Conservation (phyloP, 352 stramenopile species). For the Globisporangium sylvaticum region DNA sequence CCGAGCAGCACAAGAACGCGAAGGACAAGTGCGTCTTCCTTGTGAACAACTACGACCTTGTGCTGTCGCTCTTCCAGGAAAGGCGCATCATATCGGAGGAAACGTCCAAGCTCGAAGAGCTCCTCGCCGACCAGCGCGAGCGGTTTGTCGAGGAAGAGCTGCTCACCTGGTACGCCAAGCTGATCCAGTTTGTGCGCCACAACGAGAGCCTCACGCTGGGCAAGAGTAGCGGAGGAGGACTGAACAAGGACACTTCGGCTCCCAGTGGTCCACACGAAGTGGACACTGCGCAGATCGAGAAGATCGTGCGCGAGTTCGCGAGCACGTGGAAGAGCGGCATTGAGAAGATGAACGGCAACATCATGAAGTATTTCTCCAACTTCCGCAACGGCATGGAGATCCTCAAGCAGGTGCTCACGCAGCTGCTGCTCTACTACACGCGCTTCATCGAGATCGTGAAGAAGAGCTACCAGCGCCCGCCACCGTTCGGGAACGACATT, state of each 20-base stretch:
- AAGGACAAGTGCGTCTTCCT: conserved; percentile 97
- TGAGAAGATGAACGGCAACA: conserved; percentile 97
- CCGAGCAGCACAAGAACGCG: conserved; percentile 87
- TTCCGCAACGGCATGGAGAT: conserved; percentile 99
- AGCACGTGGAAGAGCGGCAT: conserved; percentile 94
- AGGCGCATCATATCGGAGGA: conserved; percentile 92
- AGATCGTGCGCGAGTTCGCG: conserved; percentile 94
- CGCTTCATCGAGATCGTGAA: conserved; percentile 97
- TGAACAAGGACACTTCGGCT: neutral
- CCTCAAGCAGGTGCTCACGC: conserved; percentile 97
- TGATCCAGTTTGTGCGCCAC: conserved; percentile 98
- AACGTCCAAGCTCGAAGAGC: conserved; percentile 92
- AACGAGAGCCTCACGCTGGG: conserved; percentile 85
- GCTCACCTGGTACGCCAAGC: conserved; percentile 89
- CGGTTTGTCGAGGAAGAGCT: conserved; percentile 97
- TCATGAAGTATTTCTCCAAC: conserved; percentile 98
- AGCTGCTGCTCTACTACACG: conserved; percentile 98
- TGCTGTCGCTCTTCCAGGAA: conserved; percentile 95
- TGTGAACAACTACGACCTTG: conserved; percentile 98
- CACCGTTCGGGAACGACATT: conserved; percentile 91
- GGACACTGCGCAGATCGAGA: conserved; percentile 89
- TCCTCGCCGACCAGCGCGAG: conserved; percentile 91
- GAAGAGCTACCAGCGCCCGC: conserved; percentile 79
- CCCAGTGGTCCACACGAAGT: conserved; percentile 38
- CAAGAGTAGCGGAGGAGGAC: conserved; percentile 8